Evolutionary conservation across 2,329 filamentous ascomycete species (phyloP).

Genomic region (Aspergillus latus): DNA sequence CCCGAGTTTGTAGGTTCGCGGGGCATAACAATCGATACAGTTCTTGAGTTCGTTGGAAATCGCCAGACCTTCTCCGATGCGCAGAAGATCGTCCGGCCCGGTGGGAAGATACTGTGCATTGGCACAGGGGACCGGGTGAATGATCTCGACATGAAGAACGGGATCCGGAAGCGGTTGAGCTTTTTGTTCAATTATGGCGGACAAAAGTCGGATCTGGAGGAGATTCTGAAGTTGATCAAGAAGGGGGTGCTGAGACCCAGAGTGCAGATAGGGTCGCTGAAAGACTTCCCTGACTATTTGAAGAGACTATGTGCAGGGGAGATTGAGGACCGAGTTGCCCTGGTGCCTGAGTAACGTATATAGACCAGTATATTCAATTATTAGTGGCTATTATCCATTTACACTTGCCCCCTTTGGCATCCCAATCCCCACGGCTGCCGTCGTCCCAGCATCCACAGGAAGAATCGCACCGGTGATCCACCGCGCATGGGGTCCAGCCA

Average conservation of each 20-base stretch:
- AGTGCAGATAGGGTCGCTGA: constrained; percentile 34
- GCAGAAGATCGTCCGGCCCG: constrained; percentile 28
- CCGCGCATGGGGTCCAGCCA: constrained; percentile 52
- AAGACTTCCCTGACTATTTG: constrained; percentile 36
- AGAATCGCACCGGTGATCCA: constrained; percentile 54
- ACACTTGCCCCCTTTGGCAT: constrained; percentile 42
- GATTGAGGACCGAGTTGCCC: constrained; percentile 28
- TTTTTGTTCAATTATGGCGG: constrained; percentile 49
- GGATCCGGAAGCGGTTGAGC: constrained; percentile 44
- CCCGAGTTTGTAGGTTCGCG: constrained; percentile 32
- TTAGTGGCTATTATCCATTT: constrained; percentile 21
- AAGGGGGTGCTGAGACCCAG: constrained; percentile 36
- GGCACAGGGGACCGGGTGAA: constrained; percentile 44
- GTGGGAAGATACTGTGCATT: constrained; percentile 38
- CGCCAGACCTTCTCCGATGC: constrained; percentile 42
- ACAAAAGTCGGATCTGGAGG: constrained; percentile 38
- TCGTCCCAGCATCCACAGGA: constrained; percentile 51
- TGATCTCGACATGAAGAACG: constrained; percentile 47
- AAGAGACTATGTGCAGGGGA: constrained; percentile 38
- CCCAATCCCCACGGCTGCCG: constrained; percentile 43
- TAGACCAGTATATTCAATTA: neutral
- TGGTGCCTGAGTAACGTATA: constrained; percentile 2
- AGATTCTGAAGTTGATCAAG: constrained; percentile 32
- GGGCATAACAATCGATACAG: constrained; percentile 28
- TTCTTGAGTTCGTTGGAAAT: constrained; percentile 38